A percentile compares a stretch with the other conserved stretches of the same genome.
Evolutionary conservation across 805 yeast genomes (phyloP).

Genomic region (Brettanomyces naardenensis): DNA sequence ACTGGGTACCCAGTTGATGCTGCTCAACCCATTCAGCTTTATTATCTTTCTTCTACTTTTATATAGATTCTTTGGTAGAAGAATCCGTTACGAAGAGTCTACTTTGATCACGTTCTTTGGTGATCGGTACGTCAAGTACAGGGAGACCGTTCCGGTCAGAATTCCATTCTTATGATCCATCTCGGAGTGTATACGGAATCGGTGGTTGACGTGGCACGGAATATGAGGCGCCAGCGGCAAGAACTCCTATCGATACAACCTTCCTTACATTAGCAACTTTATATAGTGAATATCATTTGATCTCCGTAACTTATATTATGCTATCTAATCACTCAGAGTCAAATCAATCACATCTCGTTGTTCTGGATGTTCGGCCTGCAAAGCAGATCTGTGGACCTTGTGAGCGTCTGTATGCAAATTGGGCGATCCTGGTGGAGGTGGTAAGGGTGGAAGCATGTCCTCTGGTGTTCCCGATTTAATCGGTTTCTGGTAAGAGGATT

Average conservation of each 20-base stretch:
- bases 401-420: no score
- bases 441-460: conserved; percentile 8
- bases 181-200: no score
- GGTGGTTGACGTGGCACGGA: no score
- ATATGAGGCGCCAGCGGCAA: no score
- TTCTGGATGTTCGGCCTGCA: background rate
- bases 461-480: background rate
- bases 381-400: no score
- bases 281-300: background rate
- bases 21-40: conserved; percentile 58
- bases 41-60: conserved; percentile 48
- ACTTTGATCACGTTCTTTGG: conserved; percentile 66
- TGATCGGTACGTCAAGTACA: conserved; percentile 49
- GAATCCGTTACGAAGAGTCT: conserved; percentile 69
- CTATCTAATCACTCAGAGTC: background rate
- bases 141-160: conserved; percentile 38
- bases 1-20: conserved; percentile 67
- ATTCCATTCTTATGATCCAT: conserved; percentile 53
- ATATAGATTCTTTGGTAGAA: conserved; percentile 55
- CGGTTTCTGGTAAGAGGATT: background rate
- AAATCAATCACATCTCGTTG: background rate
- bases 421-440: conserved; percentile 9
- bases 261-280: no score
- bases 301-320: no score
- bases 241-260: no score